A percentile compares a stretch with the other conserved stretches of the same genome.
Evolutionary conservation across 768 basidiomycete genomes (phyloP).

Genomic region (Lactarius deliciosus): DNA sequence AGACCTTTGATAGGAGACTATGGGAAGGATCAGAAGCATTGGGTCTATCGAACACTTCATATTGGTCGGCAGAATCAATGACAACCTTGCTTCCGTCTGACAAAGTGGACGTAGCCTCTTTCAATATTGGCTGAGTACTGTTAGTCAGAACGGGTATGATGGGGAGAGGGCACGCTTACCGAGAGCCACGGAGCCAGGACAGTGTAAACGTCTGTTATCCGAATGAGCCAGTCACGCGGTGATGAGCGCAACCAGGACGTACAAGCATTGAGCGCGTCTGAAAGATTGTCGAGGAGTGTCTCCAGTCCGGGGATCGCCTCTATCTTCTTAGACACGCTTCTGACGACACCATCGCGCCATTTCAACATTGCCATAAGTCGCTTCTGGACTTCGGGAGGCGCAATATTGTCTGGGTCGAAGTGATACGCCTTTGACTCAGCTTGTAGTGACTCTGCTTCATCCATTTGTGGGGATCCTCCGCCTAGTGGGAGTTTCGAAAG

Average conservation of each 20-base stretch:
- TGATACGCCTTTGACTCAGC: constrained; percentile 56
- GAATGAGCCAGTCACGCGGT: constrained; percentile 12
- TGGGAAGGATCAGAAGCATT: constrained; percentile 72
- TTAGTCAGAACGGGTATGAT: background rate
- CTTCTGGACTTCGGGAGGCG: constrained; percentile 61
- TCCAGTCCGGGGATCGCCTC: constrained; percentile 65
- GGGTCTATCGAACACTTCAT: constrained; percentile 65
- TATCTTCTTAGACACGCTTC: constrained; percentile 53
- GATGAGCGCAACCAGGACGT: constrained; percentile 28
- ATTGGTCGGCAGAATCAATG: constrained; percentile 69
- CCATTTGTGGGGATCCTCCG: constrained; percentile 48
- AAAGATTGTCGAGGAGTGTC: constrained; percentile 57
- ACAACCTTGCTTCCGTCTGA: constrained; percentile 65
- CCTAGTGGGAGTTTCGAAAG: constrained; percentile 52
- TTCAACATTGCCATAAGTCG: constrained; percentile 55
- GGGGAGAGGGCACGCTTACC: constrained; percentile 36
- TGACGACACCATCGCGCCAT: constrained; percentile 63
- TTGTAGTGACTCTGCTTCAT: constrained; percentile 56
- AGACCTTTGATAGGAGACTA: constrained; percentile 64
- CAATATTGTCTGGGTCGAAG: constrained; percentile 60
- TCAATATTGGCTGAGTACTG: constrained; percentile 53
- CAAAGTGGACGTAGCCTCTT: constrained; percentile 55
- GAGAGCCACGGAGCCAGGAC: constrained; percentile 64
- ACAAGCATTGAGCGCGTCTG: constrained; percentile 69
- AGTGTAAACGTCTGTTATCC: constrained; percentile 55